Conservation (phyloP, 345 rosid genomes). For the Luvunga scandens region DNA sequence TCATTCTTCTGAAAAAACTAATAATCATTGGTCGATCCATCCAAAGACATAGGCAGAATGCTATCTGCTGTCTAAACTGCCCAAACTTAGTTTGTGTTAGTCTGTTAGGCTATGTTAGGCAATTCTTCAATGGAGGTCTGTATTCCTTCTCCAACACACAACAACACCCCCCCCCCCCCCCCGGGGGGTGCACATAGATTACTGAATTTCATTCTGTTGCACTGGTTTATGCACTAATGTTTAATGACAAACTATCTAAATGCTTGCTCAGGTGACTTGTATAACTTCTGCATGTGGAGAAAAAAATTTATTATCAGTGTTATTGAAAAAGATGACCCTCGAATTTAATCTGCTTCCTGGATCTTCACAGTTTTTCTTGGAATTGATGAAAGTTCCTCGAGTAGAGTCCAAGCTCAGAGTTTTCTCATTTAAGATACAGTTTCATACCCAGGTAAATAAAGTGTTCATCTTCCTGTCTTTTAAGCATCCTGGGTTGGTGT, state of each 20-base stretch:
- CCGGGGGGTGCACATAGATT: background rate
- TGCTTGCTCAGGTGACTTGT: background rate
- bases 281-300: background rate
- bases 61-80: background rate
- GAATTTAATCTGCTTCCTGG: slow-evolving; percentile 21
- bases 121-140: background rate
- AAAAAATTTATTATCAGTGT: background rate
- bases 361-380: slow-evolving; percentile 74
- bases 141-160: no score
- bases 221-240: background rate
- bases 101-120: background rate
- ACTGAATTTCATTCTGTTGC: background rate
- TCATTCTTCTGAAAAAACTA: background rate
- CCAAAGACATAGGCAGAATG: background rate
- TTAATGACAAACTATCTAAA: background rate
- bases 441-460: slow-evolving; percentile 61
- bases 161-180: no score
- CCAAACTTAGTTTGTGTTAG: background rate
- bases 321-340: slow-evolving; percentile 10
- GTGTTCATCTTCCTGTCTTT: slow-evolving; percentile 4
- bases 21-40: background rate
- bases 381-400: slow-evolving; percentile 87
- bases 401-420: slow-evolving; percentile 91
- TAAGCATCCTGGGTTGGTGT: slow-evolving; percentile 5
- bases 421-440: slow-evolving; percentile 90